These are phyloP conservation scores for Scutellaria barbata DNA, from an alignment of 257 asterid genomes.

Conservation along the genomic window DNA sequence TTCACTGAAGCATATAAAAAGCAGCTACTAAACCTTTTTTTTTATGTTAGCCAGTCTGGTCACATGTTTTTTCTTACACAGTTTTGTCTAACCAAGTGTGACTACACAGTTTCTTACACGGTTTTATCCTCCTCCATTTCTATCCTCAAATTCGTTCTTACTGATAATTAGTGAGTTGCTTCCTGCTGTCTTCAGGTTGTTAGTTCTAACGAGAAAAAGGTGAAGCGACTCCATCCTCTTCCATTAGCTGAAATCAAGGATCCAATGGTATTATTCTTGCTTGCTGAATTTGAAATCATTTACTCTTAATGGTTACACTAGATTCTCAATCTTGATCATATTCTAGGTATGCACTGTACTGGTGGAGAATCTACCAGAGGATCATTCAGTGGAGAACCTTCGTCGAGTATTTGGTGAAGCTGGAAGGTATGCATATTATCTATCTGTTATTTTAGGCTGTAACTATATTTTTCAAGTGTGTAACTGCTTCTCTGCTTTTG, in stretches of 20 bases:
- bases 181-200: slow-evolving; percentile 65
- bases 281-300: slow-evolving; percentile 21
- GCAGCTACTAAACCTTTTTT: not conserved
- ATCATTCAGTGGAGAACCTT: slow-evolving; percentile 91
- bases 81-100: slow-evolving; percentile 2
- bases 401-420: slow-evolving; percentile 78
- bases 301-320: not conserved
- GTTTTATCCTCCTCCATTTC: not conserved
- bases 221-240: slow-evolving; percentile 84
- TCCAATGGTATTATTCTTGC: slow-evolving; percentile 63
- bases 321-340: slow-evolving; percentile 23
- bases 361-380: slow-evolving; percentile 95
- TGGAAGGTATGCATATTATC: slow-evolving; percentile 68
- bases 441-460: slow-evolving; percentile 9
- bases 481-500: slow-evolving; percentile 31
- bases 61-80: slow-evolving; percentile 8
- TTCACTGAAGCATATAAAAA: not conserved
- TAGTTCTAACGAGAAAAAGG: slow-evolving; percentile 77
- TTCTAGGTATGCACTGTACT: slow-evolving; percentile 85
- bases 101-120: not conserved
- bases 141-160: slow-evolving; percentile 6
- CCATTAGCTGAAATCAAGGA: slow-evolving; percentile 66
- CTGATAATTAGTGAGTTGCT: slow-evolving; percentile 32
- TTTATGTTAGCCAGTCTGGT: slow-evolving; percentile 6
- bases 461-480: not conserved